Evolutionary conservation across 1,284 basidiomycete genomes (phyloP).

Genomic region (Melampsora americana): DNA sequence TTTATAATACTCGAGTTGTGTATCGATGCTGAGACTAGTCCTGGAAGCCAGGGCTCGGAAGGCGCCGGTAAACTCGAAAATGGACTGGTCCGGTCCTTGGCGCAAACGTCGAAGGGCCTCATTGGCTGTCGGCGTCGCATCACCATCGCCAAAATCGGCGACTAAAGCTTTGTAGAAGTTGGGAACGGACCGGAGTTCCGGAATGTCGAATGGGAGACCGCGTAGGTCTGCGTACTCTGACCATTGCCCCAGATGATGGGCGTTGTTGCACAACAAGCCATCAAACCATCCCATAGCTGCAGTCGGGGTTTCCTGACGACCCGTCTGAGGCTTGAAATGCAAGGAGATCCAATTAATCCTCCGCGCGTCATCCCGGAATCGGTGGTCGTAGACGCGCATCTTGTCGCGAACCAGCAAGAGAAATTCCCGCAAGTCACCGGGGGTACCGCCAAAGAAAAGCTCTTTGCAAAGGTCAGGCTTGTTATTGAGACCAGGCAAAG

Average conservation of each 20-base stretch:
- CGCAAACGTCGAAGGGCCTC: not conserved
- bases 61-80: not conserved
- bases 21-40: not conserved
- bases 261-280: not conserved
- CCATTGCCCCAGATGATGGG: not conserved
- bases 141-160: not conserved
- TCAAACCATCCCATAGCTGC: not conserved
- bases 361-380: not conserved
- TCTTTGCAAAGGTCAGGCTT: not conserved
- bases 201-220: not conserved
- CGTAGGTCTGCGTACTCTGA: not conserved
- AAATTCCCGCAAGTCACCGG: not conserved
- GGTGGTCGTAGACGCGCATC: not conserved
- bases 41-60: not conserved
- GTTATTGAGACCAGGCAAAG: too few relatives aligned
- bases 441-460: not conserved
- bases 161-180: not conserved
- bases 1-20: not conserved
- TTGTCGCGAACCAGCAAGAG: not conserved
- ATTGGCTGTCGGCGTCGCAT: not conserved
- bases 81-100: not conserved
- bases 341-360: not conserved
- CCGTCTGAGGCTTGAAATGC: not conserved
- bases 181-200: not conserved
- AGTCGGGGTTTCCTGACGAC: not conserved